Evolutionary conservation across 352 stramenopile genomes (phyloP).

Genomic region (Globisporangium orthogonon): DNA sequence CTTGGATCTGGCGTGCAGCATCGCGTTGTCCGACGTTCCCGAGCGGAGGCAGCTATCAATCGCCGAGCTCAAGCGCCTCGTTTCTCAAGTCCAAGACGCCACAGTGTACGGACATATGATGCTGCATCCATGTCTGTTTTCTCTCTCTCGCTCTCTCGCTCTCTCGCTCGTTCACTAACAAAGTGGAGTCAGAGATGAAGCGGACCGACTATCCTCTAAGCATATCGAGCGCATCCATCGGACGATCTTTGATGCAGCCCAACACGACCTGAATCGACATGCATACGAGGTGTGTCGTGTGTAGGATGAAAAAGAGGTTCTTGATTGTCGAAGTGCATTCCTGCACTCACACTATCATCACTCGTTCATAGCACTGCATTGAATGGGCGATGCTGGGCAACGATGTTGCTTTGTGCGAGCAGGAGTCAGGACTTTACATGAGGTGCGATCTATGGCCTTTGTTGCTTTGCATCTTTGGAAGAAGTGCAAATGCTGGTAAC

Average conservation of each 20-base stretch:
- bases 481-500: not conserved
- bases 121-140: not conserved
- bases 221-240: conserved; percentile 21
- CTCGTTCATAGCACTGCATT: conserved; percentile 31
- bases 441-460: conserved; percentile 20
- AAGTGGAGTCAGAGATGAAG: conserved; percentile 9
- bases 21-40: conserved; percentile 27
- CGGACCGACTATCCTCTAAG: conserved; percentile 5
- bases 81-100: conserved; percentile 17
- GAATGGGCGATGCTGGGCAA: conserved; percentile 36
- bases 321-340: not conserved
- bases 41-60: conserved; percentile 27
- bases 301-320: not conserved
- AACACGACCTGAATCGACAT: conserved; percentile 27
- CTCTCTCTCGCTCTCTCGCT: no score
- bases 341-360: not conserved
- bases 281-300: conserved; percentile 27
- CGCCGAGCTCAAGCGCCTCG: conserved; percentile 32
- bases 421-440: conserved; percentile 41
- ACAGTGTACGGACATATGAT: conserved; percentile 14
- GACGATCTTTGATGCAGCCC: conserved; percentile 41
- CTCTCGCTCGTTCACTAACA: not conserved
- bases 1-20: conserved; percentile 55
- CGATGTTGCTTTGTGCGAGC: conserved; percentile 13
- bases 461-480: not conserved